Percentiles rank a stretch among this genome's conserved stretches.
Conservation (phyloP, 129 eudicot genomes). For the Calendula officinalis region DNA sequence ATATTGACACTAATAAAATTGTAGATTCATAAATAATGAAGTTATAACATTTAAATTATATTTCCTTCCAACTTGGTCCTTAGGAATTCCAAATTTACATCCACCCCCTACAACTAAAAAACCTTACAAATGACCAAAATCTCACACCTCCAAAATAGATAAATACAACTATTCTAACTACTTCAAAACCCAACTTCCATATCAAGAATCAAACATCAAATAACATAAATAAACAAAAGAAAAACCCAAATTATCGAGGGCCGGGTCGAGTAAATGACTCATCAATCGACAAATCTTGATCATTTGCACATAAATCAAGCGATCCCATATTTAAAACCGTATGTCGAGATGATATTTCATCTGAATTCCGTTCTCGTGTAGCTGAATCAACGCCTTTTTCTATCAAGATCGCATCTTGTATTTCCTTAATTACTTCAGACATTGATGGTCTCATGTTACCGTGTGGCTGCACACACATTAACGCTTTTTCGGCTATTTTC, state of each 20-base stretch:
- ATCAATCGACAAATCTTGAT: slow-evolving; percentile 71
- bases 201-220: too few relatives aligned
- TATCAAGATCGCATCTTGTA: slow-evolving; percentile 82
- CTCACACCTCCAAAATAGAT: slow-evolving; percentile 14
- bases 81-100: slow-evolving; percentile 28
- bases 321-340: slow-evolving; percentile 59
- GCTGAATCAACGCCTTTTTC: slow-evolving; percentile 54
- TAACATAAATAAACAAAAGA: too few relatives aligned
- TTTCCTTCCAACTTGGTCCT: slow-evolving; percentile 3
- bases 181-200: slow-evolving; percentile 13
- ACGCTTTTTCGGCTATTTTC: slow-evolving; percentile 96
- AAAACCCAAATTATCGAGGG: slow-evolving; percentile 48
- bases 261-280: slow-evolving; percentile 76
- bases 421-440: slow-evolving; percentile 88
- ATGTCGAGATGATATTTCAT: slow-evolving; percentile 58
- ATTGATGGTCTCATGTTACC: slow-evolving; percentile 88
- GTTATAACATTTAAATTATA: too few relatives aligned
- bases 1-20: too few relatives aligned
- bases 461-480: slow-evolving; percentile 90
- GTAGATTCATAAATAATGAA: too few relatives aligned
- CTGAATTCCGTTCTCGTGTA: slow-evolving; percentile 64
- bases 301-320: slow-evolving; percentile 55
- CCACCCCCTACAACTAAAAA: slow-evolving; percentile 29
- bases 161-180: not conserved
- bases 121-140: slow-evolving; percentile 21